These are phyloP conservation scores for Biscogniauxia mediterranea DNA, from an alignment of 2,329 filamentous ascomycete genomes.

Conservation along the genomic window DNA sequence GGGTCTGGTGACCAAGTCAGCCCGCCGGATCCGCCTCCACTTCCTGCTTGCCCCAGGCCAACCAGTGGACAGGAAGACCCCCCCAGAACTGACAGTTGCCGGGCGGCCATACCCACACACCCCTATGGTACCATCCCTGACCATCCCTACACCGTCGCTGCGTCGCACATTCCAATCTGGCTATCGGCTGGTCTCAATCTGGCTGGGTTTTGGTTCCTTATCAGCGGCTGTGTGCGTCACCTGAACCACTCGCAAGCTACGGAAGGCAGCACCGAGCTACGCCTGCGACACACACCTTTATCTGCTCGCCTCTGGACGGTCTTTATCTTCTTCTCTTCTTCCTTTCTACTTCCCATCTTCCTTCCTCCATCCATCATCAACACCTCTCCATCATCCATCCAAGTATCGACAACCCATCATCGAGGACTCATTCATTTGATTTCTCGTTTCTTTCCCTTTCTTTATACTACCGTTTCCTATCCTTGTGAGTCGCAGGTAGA, in stretches of 20 bases:
- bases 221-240: slow-evolving; percentile 33
- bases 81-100: background rate
- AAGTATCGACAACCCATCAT: slow-evolving; percentile 20
- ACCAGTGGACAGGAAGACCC: background rate
- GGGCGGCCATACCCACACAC: slow-evolving; percentile 8
- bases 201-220: slow-evolving; percentile 11
- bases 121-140: background rate
- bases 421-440: slow-evolving; percentile 26
- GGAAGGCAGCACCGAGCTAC: slow-evolving; percentile 23
- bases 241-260: slow-evolving; percentile 28
- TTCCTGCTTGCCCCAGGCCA: background rate
- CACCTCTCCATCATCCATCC: slow-evolving; percentile 30
- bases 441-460: slow-evolving; percentile 22
- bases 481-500: slow-evolving; percentile 41
- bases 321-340: slow-evolving; percentile 25
- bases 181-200: background rate
- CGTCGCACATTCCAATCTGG: background rate
- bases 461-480: slow-evolving; percentile 24
- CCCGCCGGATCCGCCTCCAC: background rate
- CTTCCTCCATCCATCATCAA: slow-evolving; percentile 27
- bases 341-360: slow-evolving; percentile 21
- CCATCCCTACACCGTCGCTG: background rate
- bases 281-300: slow-evolving; percentile 23
- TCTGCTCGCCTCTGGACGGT: slow-evolving; percentile 27
- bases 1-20: slow-evolving; percentile 3